phyloP scores from a whole-genome alignment of 2,329 filamentous ascomycete genomes.

The Cladosporium sp. region DNA sequence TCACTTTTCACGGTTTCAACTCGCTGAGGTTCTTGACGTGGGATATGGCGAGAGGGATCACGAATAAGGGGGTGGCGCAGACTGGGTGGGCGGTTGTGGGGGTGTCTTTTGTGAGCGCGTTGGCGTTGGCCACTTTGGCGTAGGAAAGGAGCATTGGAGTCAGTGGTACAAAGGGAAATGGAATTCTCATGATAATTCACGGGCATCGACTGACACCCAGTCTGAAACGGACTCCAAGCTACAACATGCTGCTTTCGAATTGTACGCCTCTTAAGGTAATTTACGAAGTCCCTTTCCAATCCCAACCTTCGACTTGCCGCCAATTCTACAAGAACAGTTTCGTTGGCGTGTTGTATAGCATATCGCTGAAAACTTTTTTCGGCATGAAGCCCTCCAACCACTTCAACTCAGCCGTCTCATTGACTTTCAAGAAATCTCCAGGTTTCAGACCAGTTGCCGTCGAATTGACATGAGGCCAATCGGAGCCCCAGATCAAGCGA shows the following conservation, averaged over 20 bases:
- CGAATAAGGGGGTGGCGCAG: background rate
- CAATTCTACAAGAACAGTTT: background rate
- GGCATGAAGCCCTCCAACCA: background rate
- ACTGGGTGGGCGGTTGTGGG: slow-evolving; percentile 4
- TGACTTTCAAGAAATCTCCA: background rate
- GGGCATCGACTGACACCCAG: background rate
- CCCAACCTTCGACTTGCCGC: background rate
- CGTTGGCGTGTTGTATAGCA: background rate
- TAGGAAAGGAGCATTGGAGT: background rate
- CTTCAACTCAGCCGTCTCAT: background rate
- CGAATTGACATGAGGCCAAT: slow-evolving; percentile 7
- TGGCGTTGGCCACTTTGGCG: background rate
- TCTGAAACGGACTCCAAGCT: background rate
- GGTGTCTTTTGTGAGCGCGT: background rate
- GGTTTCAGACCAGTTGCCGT: background rate
- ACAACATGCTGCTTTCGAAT: background rate
- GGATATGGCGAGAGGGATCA: background rate
- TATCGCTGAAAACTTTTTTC: background rate
- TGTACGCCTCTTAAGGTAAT: background rate
- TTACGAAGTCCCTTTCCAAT: too few relatives aligned
- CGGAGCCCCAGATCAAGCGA: background rate
- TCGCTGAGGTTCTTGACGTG: background rate
- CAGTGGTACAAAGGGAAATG: too few relatives aligned
- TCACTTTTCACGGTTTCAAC: slow-evolving; percentile 5
- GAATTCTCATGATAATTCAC: background rate